Evolutionary conservation across 345 rosid genomes (phyloP).

Genomic region (Bretschneidera sinensis): DNA sequence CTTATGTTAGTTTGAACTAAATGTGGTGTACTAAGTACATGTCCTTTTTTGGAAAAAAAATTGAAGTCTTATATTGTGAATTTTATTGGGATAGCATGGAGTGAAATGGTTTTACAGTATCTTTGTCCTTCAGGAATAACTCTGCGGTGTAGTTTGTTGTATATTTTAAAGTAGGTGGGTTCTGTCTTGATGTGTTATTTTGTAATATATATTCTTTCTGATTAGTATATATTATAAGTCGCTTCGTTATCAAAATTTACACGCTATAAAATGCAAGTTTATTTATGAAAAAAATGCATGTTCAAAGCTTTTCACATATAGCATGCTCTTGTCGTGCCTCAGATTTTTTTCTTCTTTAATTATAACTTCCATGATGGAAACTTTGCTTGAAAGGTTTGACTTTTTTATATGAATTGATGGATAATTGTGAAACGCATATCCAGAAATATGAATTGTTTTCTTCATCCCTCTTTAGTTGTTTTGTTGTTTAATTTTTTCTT

Average conservation of each 20-base stretch:
- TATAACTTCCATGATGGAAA: neutral
- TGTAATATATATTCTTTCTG: neutral
- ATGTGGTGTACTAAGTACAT: no score
- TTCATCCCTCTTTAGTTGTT: constrained; percentile 9
- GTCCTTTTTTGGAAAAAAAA: neutral
- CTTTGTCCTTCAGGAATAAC: neutral
- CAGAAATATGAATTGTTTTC: neutral
- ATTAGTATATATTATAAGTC: no score
- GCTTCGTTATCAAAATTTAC: no score
- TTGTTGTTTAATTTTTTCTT: neutral
- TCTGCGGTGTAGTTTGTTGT: neutral
- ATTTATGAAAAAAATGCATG: no score
- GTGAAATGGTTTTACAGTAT: no score
- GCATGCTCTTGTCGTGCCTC: no score
- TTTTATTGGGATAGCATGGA: neutral
- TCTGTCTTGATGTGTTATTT: neutral
- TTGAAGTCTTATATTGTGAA: neutral
- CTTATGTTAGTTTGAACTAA: no score
- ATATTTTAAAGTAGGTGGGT: neutral
- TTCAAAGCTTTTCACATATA: no score
- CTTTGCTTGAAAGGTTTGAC: constrained; percentile 5
- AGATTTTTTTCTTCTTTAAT: no score
- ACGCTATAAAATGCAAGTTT: no score
- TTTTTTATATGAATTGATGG: neutral
- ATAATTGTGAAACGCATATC: neutral